Evolutionary conservation across 164 flowering plant species (phyloP).

Genomic region (Aristolochia californica): DNA sequence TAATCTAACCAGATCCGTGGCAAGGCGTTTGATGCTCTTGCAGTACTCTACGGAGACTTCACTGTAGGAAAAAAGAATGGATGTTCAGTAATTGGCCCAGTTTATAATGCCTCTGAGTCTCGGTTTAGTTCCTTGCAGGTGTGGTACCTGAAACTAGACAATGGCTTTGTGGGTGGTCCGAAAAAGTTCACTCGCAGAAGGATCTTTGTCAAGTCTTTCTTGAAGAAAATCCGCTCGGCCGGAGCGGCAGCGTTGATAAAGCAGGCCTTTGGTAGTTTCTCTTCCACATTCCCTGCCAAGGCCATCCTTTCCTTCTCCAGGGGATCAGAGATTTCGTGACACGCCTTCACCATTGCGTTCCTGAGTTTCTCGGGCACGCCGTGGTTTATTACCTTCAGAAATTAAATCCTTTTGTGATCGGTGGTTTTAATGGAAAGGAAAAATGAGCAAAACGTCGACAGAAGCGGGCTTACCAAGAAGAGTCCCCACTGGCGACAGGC

Average conservation of each 20-base stretch:
- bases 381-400: slow-evolving; percentile 30
- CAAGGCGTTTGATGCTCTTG: slow-evolving; percentile 9
- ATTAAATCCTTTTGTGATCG: too few species aligned
- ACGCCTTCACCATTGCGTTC: slow-evolving; percentile 24
- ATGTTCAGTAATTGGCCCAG: too few species aligned
- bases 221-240: slow-evolving; percentile 33
- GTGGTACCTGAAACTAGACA: slow-evolving; percentile 36
- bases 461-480: slow-evolving; percentile 54
- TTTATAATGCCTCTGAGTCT: too few species aligned
- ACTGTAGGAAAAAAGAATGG: slow-evolving; percentile 17
- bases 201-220: slow-evolving; percentile 70
- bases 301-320: slow-evolving; percentile 43
- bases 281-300: slow-evolving; percentile 24
- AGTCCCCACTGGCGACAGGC: slow-evolving; percentile 77
- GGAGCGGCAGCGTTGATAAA: slow-evolving; percentile 54
- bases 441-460: too few species aligned
- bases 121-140: too few species aligned
- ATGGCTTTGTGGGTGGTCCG: slow-evolving; percentile 35
- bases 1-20: slow-evolving; percentile 1
- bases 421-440: too few species aligned
- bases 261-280: slow-evolving; percentile 35
- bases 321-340: slow-evolving; percentile 33
- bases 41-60: slow-evolving; percentile 30
- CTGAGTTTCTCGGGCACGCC: slow-evolving; percentile 43
- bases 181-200: slow-evolving; percentile 45